Percentiles rank a stretch among this genome's conserved stretches.
Evolutionary conservation across 140 eudicot species (phyloP).

Genomic region (Stevia rebaudiana): DNA sequence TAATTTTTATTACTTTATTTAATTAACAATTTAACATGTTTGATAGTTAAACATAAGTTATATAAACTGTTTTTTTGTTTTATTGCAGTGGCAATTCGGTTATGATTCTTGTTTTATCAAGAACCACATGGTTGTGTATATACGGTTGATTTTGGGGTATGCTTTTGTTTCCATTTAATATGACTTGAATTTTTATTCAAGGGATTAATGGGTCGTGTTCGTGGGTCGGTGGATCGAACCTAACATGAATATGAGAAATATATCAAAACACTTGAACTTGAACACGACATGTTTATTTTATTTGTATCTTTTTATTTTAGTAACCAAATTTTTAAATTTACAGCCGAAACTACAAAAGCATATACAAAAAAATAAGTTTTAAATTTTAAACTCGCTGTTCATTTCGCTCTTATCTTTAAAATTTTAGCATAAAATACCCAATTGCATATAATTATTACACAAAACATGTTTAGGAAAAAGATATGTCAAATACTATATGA

Average conservation of each 20-base stretch:
- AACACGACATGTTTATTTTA: neutral
- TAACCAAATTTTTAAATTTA: neutral
- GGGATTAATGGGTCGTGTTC: neutral
- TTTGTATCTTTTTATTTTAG: too few relatives aligned
- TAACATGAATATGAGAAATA: too few relatives aligned
- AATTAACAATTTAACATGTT: neutral
- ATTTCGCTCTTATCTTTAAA: neutral
- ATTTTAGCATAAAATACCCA: neutral
- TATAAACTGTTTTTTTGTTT: neutral
- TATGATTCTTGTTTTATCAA: constrained; percentile 84
- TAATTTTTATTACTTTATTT: constrained; percentile 29
- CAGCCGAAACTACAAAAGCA: neutral
- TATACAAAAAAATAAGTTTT: too few relatives aligned
- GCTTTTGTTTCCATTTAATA: constrained; percentile 3
- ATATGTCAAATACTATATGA: too few relatives aligned
- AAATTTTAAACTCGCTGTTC: neutral
- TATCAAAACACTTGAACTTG: neutral
- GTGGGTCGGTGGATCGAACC: neutral
- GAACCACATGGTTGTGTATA: constrained; percentile 77
- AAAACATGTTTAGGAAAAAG: too few relatives aligned
- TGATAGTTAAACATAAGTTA: constrained; percentile 6
- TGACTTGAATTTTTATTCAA: neutral
- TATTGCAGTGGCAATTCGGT: constrained; percentile 94
- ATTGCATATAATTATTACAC: neutral
- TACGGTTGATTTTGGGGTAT: constrained; percentile 82